Evolutionary conservation across 208 protist genomes (phyloP).

Genomic region (Trypanosoma brucei): DNA sequence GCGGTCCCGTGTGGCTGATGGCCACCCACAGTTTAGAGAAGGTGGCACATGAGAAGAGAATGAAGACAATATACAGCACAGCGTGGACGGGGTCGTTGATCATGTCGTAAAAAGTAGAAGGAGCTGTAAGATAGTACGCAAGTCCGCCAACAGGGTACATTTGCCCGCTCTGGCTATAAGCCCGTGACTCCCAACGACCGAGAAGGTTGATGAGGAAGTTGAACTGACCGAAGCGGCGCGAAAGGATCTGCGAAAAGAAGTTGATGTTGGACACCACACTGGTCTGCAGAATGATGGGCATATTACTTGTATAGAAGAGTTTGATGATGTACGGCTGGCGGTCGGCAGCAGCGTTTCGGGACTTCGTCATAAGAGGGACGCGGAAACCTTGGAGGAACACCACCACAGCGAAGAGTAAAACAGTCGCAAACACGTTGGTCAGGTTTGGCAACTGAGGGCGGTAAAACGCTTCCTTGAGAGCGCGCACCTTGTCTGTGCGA

Average conservation of each 20-base stretch:
- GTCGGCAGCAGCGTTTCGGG: slow-evolving; percentile 65
- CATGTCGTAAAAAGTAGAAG: slow-evolving; percentile 91
- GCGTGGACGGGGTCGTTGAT: slow-evolving; percentile 97
- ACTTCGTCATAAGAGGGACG: slow-evolving; percentile 94
- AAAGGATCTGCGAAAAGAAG: slow-evolving; percentile 99
- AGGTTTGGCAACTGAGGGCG: slow-evolving; percentile 99
- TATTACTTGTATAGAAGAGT: slow-evolving; percentile 99
- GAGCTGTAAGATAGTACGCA: slow-evolving; percentile 99
- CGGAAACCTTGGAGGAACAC: slow-evolving; percentile 99
- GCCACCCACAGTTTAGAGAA: slow-evolving; percentile 99
- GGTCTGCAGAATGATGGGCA: slow-evolving; percentile 99
- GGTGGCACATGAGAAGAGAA: slow-evolving; percentile 96
- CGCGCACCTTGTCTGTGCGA: slow-evolving; percentile 95
- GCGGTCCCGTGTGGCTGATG: slow-evolving; percentile 94
- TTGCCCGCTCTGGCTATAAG: slow-evolving; percentile 64
- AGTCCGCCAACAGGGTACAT: slow-evolving; percentile 96
- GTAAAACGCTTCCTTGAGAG: slow-evolving; percentile 99
- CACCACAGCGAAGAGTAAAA: slow-evolving; percentile 98
- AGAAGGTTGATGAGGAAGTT: slow-evolving; percentile 98
- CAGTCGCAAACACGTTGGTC: slow-evolving; percentile 98
- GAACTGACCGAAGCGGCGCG: slow-evolving; percentile 93
- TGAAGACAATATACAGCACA: slow-evolving; percentile 98
- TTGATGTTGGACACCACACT: slow-evolving; percentile 99
- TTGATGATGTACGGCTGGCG: slow-evolving; percentile 99
- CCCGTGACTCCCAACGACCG: slow-evolving; percentile 94